Evolutionary conservation across 2,329 filamentous ascomycete genomes (phyloP), one percentile per base, ranked within the genome.

Genomic region (Colletotrichum magnum): DNA sequence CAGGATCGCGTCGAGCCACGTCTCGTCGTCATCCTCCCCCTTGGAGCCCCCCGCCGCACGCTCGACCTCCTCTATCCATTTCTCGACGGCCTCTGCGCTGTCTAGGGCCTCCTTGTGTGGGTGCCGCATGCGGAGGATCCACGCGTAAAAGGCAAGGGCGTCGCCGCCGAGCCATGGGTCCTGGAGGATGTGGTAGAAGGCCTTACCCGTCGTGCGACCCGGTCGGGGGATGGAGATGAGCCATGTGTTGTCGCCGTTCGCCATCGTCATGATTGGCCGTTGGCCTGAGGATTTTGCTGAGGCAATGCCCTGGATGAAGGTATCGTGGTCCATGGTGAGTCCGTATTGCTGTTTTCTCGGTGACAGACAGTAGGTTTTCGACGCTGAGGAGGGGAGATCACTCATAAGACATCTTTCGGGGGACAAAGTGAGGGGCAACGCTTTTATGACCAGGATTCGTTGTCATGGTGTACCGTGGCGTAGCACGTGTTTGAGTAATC

Each of bases 191-290:
- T 80, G 79, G 58, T 74, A 79, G 67, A 75, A 80, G 2, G 64
- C 71, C 54, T 74, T 76, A 12, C 72, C 70, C 1, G 58, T 64
- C 16, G 65, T 72, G 24, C 21, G 16, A 7, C 54, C 48, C 4
- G 77, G 78, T 6, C 75, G 74, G 2, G 78, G 77, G 52, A 80
- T 76, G 6, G 78, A 79, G 36, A 80, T 69, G 2, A 80, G 70
- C 79, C 79, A 80, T 24, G 77, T 78, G 18, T 78, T 76, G 56
- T 80, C 78, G 4, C 77, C 78, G 58, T 80, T 80, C 6, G 79
- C 70, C 16, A 73, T 75, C 1, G 78, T 79, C n/a, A 79, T 58
- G 5, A 78, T 69, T 0, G 79, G 78, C 4, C 56, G 32, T 5
- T 2, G 41, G 3, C 15, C 41, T 0, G 56, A 48, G 4, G 41